These are phyloP conservation scores for Fusarium gaditjirri DNA, from an alignment of 2,329 filamentous ascomycete species.

Conservation along the genomic window DNA sequence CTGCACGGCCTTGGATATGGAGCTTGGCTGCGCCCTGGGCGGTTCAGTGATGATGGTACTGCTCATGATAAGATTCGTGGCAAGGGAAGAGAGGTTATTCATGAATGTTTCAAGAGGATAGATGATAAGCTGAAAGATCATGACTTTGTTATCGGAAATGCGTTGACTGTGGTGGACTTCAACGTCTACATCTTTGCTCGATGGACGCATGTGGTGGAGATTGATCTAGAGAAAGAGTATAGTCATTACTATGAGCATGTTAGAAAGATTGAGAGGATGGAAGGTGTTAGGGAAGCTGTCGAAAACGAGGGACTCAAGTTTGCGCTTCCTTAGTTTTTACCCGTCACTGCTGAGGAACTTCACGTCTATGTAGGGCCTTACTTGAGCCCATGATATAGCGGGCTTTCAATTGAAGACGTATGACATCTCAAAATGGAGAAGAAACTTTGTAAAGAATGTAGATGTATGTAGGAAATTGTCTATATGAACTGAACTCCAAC, in stretches of 20 bases:
- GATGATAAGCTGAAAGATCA: not conserved
- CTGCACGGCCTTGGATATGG: slow-evolving; percentile 47
- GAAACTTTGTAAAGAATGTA: fast-evolving
- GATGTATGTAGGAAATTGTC: too few relatives aligned
- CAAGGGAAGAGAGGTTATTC: not conserved
- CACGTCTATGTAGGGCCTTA: fast-evolving
- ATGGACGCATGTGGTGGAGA: slow-evolving; percentile 10
- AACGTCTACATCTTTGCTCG: slow-evolving; percentile 38
- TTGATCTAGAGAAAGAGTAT: slow-evolving; percentile 25
- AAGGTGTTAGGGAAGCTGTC: not conserved
- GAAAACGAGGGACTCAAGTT: not conserved
- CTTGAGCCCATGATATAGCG: fast-evolving
- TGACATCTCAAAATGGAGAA: not conserved
- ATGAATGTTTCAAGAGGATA: slow-evolving; percentile 13
- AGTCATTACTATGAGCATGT: not conserved
- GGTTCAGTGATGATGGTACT: slow-evolving; percentile 41
- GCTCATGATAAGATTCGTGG: not conserved
- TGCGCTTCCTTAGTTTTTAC: not conserved
- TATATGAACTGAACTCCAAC: not conserved
- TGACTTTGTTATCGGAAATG: slow-evolving; percentile 12
- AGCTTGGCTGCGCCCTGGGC: slow-evolving; percentile 38
- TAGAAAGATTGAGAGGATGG: not conserved
- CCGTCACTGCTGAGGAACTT: not conserved
- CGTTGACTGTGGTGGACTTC: slow-evolving; percentile 33
- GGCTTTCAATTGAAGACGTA: too few relatives aligned